Conservation (phyloP, 176 grass and related monocot species). For the Miscanthus lutarioriparius region DNA sequence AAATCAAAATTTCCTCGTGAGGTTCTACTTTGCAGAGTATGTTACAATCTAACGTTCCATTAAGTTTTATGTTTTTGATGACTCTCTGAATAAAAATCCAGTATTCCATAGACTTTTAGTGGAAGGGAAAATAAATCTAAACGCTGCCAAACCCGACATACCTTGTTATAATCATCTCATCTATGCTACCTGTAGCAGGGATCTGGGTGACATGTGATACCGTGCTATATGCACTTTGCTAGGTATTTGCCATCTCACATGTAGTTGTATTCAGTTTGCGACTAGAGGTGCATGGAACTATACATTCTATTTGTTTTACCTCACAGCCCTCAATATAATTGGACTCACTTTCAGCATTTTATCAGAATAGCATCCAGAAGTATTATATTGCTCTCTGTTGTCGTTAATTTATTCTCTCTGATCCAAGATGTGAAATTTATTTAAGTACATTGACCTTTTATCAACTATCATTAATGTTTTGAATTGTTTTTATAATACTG, state of each 20-base stretch:
- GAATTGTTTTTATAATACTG: background rate
- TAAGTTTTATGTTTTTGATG: background rate
- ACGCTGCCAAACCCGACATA: background rate
- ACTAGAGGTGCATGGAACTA: background rate
- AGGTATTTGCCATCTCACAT: background rate
- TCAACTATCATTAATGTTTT: background rate
- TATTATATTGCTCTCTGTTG: background rate
- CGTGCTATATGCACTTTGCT: conserved; percentile 5
- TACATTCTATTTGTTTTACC: background rate
- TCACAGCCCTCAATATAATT: background rate
- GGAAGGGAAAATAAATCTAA: background rate
- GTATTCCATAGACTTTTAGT: background rate
- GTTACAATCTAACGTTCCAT: background rate
- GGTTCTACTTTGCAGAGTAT: conserved; percentile 96
- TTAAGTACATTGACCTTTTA: background rate
- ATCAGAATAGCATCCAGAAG: conserved; percentile 3
- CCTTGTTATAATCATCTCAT: background rate
- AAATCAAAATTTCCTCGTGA: conserved; percentile 89
- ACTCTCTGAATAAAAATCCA: background rate
- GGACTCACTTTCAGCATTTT: conserved; percentile 4
- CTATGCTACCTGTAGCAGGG: background rate
- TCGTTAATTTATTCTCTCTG: background rate
- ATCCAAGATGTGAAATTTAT: background rate
- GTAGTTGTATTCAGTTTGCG: background rate
- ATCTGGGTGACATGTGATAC: conserved; percentile 8